Conservation (phyloP, 2,329 filamentous ascomycete species). For the Eurotiales sp. region DNA sequence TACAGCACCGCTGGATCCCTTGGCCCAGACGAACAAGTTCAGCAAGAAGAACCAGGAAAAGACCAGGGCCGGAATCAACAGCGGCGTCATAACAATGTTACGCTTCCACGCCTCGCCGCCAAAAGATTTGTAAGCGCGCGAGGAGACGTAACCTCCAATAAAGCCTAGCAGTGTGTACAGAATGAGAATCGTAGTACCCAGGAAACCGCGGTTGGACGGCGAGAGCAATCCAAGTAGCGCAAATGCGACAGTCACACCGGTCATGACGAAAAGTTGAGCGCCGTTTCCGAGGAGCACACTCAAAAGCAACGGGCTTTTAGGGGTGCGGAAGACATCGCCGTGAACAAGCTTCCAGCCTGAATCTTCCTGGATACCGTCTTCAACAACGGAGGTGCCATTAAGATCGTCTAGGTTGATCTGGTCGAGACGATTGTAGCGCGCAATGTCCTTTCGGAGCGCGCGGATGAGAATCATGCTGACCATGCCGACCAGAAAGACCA, state of each 20-base stretch:
- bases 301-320: constrained; percentile 75
- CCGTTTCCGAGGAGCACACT: constrained; percentile 89
- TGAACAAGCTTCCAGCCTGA: constrained; percentile 98
- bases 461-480: constrained; percentile 89
- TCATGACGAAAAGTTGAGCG: constrained; percentile 96
- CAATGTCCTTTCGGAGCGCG: constrained; percentile 90
- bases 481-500: constrained; percentile 84
- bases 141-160: constrained; percentile 84
- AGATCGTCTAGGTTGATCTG: constrained; percentile 87
- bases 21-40: constrained; percentile 94
- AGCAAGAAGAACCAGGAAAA: constrained; percentile 89
- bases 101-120: constrained; percentile 91
- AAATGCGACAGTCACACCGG: constrained; percentile 86
- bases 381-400: constrained; percentile 70
- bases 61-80: constrained; percentile 80
- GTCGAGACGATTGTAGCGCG: constrained; percentile 91
- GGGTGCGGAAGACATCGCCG: constrained; percentile 91
- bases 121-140: constrained; percentile 91
- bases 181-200: constrained; percentile 88
- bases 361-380: constrained; percentile 94
- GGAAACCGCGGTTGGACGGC: constrained; percentile 88
- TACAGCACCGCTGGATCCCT: constrained; percentile 86
- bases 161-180: constrained; percentile 92
- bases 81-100: constrained; percentile 82
- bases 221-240: constrained; percentile 92